Conservation (phyloP, 805 yeast genomes). For the Cyberlindnera nakhonratchasimensis region DNA sequence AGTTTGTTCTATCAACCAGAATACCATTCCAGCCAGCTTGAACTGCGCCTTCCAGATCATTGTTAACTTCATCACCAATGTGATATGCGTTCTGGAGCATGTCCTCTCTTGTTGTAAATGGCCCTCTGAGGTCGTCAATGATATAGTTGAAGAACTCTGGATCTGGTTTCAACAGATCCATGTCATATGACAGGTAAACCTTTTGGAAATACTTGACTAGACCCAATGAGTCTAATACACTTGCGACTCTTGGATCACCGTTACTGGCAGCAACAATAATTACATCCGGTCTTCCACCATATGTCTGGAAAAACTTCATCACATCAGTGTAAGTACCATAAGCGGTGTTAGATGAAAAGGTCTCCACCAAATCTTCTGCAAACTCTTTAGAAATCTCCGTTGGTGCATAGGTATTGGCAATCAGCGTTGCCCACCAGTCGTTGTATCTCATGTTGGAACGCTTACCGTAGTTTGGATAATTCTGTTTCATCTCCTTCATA, state of each 20-base stretch:
- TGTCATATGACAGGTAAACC: slow-evolving; percentile 54
- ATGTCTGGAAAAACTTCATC: slow-evolving; percentile 37
- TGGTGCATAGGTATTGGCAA: slow-evolving; percentile 42
- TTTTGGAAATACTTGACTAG: slow-evolving; percentile 39
- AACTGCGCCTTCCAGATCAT: slow-evolving; percentile 51
- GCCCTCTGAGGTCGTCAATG: slow-evolving; percentile 27
- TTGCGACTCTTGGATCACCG: slow-evolving; percentile 54
- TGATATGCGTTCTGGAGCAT: slow-evolving; percentile 47
- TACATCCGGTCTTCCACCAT: slow-evolving; percentile 31
- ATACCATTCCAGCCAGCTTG: slow-evolving; percentile 63
- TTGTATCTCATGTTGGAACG: slow-evolving; percentile 29
- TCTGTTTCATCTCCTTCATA: slow-evolving; percentile 34
- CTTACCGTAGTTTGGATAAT: slow-evolving; percentile 66
- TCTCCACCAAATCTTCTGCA: slow-evolving; percentile 41
- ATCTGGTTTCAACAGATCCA: slow-evolving; percentile 53
- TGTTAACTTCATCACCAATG: slow-evolving; percentile 57
- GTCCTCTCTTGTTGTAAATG: slow-evolving; percentile 21
- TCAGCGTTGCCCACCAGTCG: slow-evolving; percentile 59
- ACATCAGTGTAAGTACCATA: slow-evolving; percentile 56
- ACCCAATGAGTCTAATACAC: slow-evolving; percentile 44
- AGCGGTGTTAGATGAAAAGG: slow-evolving; percentile 52
- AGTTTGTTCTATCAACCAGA: slow-evolving; percentile 44
- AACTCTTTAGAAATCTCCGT: slow-evolving; percentile 33
- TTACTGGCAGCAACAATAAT: slow-evolving; percentile 51
- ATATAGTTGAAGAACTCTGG: slow-evolving; percentile 43